These are phyloP conservation scores for Cladosporium sp. DNA, from an alignment of 2,329 filamentous ascomycete genomes.

Conservation along the genomic window DNA sequence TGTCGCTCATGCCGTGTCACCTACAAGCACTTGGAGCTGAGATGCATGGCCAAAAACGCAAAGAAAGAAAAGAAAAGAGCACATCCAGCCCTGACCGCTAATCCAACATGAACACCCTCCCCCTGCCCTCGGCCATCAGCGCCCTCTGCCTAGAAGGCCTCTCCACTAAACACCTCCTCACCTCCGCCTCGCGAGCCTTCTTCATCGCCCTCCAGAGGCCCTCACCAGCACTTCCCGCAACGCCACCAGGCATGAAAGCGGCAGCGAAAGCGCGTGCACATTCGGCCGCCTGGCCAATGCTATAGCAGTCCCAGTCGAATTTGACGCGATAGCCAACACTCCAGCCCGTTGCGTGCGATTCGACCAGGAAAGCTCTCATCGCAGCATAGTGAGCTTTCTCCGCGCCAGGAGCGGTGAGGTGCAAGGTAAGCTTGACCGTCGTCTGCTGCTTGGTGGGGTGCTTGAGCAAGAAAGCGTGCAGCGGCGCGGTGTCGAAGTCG, in stretches of 20 bases:
- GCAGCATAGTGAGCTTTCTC: not conserved
- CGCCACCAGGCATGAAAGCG: not conserved
- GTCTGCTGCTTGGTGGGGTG: not conserved
- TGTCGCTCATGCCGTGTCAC: not conserved
- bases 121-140: not conserved
- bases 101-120: not conserved
- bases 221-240: not conserved
- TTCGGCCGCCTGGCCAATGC: not conserved
- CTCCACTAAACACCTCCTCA: constrained; percentile 8
- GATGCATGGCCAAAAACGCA: not conserved
- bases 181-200: constrained; percentile 9
- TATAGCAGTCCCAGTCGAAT: constrained; percentile 4
- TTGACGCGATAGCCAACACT: constrained; percentile 3
- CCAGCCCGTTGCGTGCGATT: not conserved
- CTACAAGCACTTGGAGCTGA: not conserved
- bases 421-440: not conserved
- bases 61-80: not conserved
- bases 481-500: constrained; percentile 5
- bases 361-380: not conserved
- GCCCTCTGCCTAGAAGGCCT: constrained; percentile 11
- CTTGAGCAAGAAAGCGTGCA: constrained; percentile 6
- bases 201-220: constrained; percentile 4
- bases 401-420: not conserved
- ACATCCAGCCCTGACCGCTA: not conserved
- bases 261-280: not conserved